Evolutionary conservation across 495 filamentous ascomycete genomes (phyloP).

Genomic region (Chaetomium fimeti): DNA sequence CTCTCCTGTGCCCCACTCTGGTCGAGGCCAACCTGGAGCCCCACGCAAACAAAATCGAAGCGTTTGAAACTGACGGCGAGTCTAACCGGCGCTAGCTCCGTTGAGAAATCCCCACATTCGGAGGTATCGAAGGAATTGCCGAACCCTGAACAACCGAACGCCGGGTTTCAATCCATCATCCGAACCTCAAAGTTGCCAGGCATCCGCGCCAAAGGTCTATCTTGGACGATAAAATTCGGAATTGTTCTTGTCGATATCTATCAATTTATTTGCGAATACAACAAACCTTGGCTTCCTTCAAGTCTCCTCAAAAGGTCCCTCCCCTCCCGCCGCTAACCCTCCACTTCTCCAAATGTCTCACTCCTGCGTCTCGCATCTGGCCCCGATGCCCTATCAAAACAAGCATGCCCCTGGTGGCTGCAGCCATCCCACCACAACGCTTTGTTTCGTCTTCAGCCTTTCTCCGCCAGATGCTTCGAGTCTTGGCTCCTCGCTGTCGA

Average conservation of each 20-base stretch:
- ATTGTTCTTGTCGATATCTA: too few relatives aligned
- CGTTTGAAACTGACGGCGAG: too few relatives aligned
- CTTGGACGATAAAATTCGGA: not conserved
- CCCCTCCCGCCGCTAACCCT: not conserved
- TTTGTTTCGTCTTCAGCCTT: conserved; percentile 5
- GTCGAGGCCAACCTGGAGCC: too few relatives aligned
- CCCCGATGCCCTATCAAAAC: conserved; percentile 10
- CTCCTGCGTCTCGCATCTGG: conserved; percentile 7
- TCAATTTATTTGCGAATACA: too few relatives aligned
- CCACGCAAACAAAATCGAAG: too few relatives aligned
- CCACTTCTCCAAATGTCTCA: not conserved
- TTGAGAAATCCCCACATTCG: too few relatives aligned
- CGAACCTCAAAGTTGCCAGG: not conserved
- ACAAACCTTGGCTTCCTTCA: too few relatives aligned
- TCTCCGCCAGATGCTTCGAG: not conserved
- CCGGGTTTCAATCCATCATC: not conserved
- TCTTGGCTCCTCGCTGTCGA: not conserved
- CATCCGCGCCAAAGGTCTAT: not conserved
- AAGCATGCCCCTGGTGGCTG: conserved; percentile 14
- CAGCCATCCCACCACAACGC: not conserved
- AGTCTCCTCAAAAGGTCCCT: too few relatives aligned
- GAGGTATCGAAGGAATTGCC: not conserved
- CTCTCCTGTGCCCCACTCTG: too few relatives aligned
- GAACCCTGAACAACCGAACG: not conserved
- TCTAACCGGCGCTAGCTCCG: too few relatives aligned